These are phyloP conservation scores for Tylopilus sp. DNA, from an alignment of 1,284 basidiomycete genomes.

Conservation along the genomic window DNA sequence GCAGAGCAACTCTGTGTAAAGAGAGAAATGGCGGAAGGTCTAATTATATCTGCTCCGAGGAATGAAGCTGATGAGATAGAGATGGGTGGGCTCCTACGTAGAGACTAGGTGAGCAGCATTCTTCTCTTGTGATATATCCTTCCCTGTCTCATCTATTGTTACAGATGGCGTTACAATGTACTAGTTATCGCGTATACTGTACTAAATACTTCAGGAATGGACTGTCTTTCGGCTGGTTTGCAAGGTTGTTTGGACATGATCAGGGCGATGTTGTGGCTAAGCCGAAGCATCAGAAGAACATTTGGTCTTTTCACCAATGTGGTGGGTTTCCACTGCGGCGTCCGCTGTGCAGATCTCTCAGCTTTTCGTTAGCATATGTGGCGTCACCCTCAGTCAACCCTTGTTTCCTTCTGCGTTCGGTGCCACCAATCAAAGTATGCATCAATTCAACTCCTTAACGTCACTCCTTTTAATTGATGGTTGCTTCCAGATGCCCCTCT, in stretches of 20 bases:
- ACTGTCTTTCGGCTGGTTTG: slow-evolving; percentile 1
- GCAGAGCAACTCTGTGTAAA: slow-evolving; percentile 91
- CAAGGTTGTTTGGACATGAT: slow-evolving; percentile 5
- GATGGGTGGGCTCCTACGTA: slow-evolving; percentile 50
- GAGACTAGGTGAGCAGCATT: slow-evolving; percentile 28
- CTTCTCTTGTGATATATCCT: slow-evolving; percentile 8
- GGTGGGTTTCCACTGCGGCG: neutral
- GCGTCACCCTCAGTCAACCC: slow-evolving; percentile 8
- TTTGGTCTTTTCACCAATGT: neutral
- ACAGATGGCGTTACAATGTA: slow-evolving; percentile 25
- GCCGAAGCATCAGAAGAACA: neutral
- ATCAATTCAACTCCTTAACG: slow-evolving; percentile 3
- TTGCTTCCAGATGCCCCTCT: slow-evolving; percentile 4
- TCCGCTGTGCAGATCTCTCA: slow-evolving; percentile 1
- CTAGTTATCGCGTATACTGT: slow-evolving; percentile 14
- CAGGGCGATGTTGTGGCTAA: slow-evolving; percentile 2
- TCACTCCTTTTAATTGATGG: slow-evolving; percentile 20
- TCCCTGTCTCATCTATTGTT: slow-evolving; percentile 6
- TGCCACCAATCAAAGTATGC: slow-evolving; percentile 11
- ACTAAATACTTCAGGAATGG: slow-evolving; percentile 13
- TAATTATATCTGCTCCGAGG: slow-evolving; percentile 50
- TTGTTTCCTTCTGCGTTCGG: slow-evolving; percentile 6
- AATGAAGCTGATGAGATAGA: slow-evolving; percentile 51
- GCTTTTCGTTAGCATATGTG: slow-evolving; percentile 15
- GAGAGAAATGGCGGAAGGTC: slow-evolving; percentile 86